Evolutionary conservation across 2,329 filamentous ascomycete species (phyloP), one percentile per base, ranked within the genome.

Genomic region (Neonectria magnoliae): DNA sequence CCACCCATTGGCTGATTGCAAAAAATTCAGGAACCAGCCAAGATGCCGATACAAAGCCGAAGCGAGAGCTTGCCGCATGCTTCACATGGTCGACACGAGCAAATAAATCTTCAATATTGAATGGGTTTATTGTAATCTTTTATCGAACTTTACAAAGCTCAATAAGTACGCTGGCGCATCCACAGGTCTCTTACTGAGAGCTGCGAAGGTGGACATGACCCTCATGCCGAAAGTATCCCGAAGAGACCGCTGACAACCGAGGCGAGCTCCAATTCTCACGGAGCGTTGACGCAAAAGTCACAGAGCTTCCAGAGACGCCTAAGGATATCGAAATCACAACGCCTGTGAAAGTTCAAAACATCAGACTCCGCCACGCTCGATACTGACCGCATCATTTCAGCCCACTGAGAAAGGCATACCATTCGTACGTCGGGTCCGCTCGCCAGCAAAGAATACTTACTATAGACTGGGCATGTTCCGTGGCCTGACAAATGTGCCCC

Each of bases 141-240:
- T 14, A 8, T 20, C 0, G 5, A 7, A 16, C 14, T 18, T 6
- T 14, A 7, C 14, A 18, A 14, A 25, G 13, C 11, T 42, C 18
- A 4, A 13, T 27, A 20, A 41, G 9, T 7, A 41, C 5, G 2
- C 22, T 16, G 41, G 52, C 44, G 41, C 51, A 20, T 47, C 55
- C 42, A 48, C 22, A 25, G 48, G 16, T 22, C 41, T 36, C 27
- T n/a, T 1, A 8, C 42, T 16, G 16, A 22, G 29, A 13, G 5
- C 36, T n/a, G 9, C 33, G 33, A 45, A 14, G 4, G 7, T 20
- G 25, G 18, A 38, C 25, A n/a, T 33, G 29, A 36, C 33, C 48
- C 48, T 65, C 71, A 74, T 74, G 70, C 72, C 72, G 72, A 74
- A 63, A 68, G 60, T 73, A 73, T 33, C 72, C 70, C 65, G 69